Evolutionary conservation across 768 basidiomycete genomes (phyloP).

Genomic region (Auriculariales sp.): DNA sequence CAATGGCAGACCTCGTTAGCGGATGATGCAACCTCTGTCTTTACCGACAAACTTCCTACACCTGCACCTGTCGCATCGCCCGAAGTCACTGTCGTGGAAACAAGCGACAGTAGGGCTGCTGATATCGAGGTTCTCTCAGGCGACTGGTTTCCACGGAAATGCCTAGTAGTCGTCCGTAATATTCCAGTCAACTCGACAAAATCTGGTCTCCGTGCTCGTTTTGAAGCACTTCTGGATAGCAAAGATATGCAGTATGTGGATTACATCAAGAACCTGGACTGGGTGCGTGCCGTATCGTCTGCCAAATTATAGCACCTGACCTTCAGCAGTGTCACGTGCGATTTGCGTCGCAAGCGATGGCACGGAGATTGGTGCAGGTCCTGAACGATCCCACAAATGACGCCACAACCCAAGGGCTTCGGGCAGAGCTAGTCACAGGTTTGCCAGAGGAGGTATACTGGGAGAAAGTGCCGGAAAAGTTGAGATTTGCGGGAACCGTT

Average conservation of each 20-base stretch:
- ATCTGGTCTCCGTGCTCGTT: slow-evolving; percentile 53
- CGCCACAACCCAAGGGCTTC: slow-evolving; percentile 34
- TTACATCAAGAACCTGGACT: slow-evolving; percentile 62
- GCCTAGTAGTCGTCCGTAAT: slow-evolving; percentile 57
- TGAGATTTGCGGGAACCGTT: slow-evolving; percentile 43
- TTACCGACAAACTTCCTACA: not conserved
- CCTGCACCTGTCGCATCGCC: not conserved
- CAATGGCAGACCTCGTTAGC: slow-evolving; percentile 41
- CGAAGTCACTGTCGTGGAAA: not conserved
- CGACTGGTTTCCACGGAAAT: slow-evolving; percentile 12
- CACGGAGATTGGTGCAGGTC: slow-evolving; percentile 27
- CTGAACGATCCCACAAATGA: slow-evolving; percentile 22
- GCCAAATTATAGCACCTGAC: not conserved
- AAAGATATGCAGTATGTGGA: slow-evolving; percentile 58
- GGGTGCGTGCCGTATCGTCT: slow-evolving; percentile 27
- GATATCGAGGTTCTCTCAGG: not conserved
- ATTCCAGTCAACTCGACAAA: slow-evolving; percentile 68
- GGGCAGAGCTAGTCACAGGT: slow-evolving; percentile 48
- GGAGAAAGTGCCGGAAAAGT: slow-evolving; percentile 65
- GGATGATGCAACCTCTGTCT: slow-evolving; percentile 18
- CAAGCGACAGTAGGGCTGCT: not conserved
- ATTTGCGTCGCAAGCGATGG: slow-evolving; percentile 35
- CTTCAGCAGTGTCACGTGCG: slow-evolving; percentile 57
- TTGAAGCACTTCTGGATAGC: slow-evolving; percentile 27
- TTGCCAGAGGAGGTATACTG: slow-evolving; percentile 61